Base-by-base conservation (phyloP, 495 filamentous ascomycete species). In the Amniculicola lignicola region DNA sequence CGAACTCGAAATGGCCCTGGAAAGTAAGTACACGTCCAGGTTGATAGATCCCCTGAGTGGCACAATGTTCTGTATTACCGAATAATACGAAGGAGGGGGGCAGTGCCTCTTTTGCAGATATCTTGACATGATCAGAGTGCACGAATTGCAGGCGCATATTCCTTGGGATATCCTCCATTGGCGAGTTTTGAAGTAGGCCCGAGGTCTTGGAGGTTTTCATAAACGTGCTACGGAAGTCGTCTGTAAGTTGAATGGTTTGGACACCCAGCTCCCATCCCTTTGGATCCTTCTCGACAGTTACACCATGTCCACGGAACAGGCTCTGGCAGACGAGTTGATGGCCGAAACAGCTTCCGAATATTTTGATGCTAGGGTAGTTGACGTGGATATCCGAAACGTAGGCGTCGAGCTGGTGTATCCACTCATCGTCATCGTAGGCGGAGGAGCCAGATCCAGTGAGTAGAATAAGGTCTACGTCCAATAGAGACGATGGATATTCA, bases 1-100 rank as follows among this genome's bases (percentile, higher is more conserved):
- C 43, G 35, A 61, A 61, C 51, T 61, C 57, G 21, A 61, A 61
- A 28, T 61, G 50, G 0, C 57, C 50, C n/a, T 61, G 57, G 7
- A 50, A 44, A 0, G 57, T 61, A 14, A 61, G 37, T 6, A 61
- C 49, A 0, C 57, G 23, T 10, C 43, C 37, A 7, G 57, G 57
- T 24, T 61, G 42, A 21, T 61, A 61, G 0, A 61, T 27, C 4
- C 57, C 57, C 44, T 61, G 50, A 0, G 49, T 44, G 7, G 29
- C 33, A 19, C 57, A 61, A 21, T 61, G 57, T 29, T 25, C 22
- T 15, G 57, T 61, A 7, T 24, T 42, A 4, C 57, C 57, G 16
- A 61, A 3, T 10, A 22, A 25, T 4, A 46, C 33, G 43, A 50
- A 61, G 16, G 42, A 54, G 12, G n/a, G 1, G 2, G 57, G 51